A percentile compares a stretch with the other conserved stretches of the same genome.
Evolutionary conservation across 2,329 filamentous ascomycete species (phyloP).

Genomic region (Arachnopeziza araneosa): DNA sequence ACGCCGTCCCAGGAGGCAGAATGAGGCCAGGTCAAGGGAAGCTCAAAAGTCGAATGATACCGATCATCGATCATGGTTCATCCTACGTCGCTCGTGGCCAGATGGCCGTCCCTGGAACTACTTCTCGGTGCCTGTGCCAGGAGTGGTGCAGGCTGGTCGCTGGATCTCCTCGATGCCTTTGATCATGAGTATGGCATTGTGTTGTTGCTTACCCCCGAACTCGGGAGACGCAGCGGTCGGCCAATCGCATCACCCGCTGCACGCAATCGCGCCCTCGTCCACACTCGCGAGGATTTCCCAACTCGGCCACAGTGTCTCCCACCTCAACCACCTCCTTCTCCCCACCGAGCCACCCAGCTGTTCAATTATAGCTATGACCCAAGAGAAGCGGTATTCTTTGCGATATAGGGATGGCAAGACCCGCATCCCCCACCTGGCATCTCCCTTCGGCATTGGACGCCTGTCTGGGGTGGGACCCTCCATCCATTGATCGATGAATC

Average conservation of each 20-base stretch:
- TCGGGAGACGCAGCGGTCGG: neutral
- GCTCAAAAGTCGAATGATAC: too few relatives aligned
- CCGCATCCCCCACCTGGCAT: neutral
- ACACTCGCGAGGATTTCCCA: conserved; percentile 20
- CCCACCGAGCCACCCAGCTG: neutral
- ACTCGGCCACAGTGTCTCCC: conserved; percentile 6
- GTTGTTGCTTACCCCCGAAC: too few relatives aligned
- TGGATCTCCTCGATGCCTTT: neutral
- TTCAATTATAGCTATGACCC: neutral
- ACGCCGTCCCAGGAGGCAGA: too few relatives aligned
- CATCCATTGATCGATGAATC: neutral
- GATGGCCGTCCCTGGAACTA: neutral
- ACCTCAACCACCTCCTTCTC: neutral
- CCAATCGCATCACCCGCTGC: conserved; percentile 20
- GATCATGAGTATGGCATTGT: too few relatives aligned
- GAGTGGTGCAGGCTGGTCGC: too few relatives aligned
- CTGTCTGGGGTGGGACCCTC: neutral
- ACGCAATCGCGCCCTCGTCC: neutral
- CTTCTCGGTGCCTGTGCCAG: neutral
- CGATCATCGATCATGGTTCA: neutral
- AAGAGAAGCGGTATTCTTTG: neutral
- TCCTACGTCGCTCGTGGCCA: neutral
- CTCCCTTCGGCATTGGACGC: neutral
- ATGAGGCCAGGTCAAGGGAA: too few relatives aligned
- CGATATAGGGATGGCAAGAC: neutral